Conservation (phyloP, 176 grass and related monocot species). For the Cenchrus americanus region DNA sequence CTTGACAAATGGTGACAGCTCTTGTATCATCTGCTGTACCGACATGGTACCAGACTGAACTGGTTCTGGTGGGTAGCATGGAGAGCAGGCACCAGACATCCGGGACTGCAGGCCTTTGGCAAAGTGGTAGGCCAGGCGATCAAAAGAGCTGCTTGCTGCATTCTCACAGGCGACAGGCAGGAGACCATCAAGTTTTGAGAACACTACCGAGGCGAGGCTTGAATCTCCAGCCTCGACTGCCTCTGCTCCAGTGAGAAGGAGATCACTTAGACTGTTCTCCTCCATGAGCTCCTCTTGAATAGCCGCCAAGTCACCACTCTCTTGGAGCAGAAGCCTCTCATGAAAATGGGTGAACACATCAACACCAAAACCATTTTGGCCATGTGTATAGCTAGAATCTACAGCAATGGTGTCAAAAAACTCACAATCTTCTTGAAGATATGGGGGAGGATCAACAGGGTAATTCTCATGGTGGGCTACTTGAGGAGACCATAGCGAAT, state of each 20-base stretch:
- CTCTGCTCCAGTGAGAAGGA: constrained; percentile 56
- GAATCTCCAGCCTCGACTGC: constrained; percentile 50
- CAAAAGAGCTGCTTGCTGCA: constrained; percentile 31
- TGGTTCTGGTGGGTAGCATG: background rate
- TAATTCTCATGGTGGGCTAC: constrained; percentile 19
- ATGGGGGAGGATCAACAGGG: constrained; percentile 27
- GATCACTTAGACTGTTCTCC: constrained; percentile 57
- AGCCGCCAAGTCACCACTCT: constrained; percentile 42
- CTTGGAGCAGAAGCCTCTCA: constrained; percentile 20
- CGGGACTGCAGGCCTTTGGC: constrained; percentile 41
- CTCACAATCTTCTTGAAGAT: constrained; percentile 25
- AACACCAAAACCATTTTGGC: constrained; percentile 31
- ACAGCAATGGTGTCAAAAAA: constrained; percentile 16
- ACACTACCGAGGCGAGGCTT: constrained; percentile 38
- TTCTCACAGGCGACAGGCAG: constrained; percentile 12
- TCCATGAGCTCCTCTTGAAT: constrained; percentile 64
- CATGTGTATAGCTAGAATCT: constrained; percentile 31
- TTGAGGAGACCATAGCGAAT: constrained; percentile 42
- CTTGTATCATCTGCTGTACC: constrained; percentile 52
- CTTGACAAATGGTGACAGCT: constrained; percentile 54
- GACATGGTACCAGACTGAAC: constrained; percentile 31
- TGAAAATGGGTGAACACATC: constrained; percentile 5
- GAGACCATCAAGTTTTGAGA: constrained; percentile 45
- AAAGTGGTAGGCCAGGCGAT: constrained; percentile 53
- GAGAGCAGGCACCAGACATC: constrained; percentile 13